Conservation (phyloP, 129 eudicot species). For the Flaveria bidentis region DNA sequence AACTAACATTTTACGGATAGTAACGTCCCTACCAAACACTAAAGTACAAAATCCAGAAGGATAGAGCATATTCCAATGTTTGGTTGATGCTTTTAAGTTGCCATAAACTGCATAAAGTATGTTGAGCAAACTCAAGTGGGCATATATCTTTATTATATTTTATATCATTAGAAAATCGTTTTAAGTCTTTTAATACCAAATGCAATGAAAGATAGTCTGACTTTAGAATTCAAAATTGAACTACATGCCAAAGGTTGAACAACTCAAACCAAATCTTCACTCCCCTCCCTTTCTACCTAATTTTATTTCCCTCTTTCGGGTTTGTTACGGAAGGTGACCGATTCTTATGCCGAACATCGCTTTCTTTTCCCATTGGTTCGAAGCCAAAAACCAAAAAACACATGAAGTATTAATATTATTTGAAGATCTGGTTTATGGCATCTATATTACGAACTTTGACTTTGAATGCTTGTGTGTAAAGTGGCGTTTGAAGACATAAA, state of each 20-base stretch:
- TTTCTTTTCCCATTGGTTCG: background rate
- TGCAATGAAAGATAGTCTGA: constrained; percentile 14
- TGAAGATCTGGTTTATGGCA: too few relatives aligned
- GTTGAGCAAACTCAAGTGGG: constrained; percentile 2
- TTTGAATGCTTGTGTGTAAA: constrained; percentile 5
- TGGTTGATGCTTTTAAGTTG: constrained; percentile 8
- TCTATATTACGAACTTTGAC: background rate
- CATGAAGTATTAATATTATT: background rate
- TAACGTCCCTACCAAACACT: background rate
- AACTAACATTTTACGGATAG: too few relatives aligned
- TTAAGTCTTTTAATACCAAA: background rate
- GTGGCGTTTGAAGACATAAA: background rate
- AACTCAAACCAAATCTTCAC: background rate
- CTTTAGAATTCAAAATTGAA: constrained; percentile 6
- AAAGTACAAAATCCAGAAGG: constrained; percentile 25
- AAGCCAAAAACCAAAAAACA: background rate
- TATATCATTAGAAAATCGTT: background rate
- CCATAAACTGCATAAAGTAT: too few relatives aligned
- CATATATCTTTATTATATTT: constrained; percentile 1
- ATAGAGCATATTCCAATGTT: constrained; percentile 19
- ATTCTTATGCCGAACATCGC: background rate
- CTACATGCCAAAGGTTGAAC: constrained; percentile 14
- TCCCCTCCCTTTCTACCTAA: constrained; percentile 10
- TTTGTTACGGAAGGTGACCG: background rate
- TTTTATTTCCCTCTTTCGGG: background rate